Evolutionary conservation across 352 stramenopile genomes (phyloP).

Genomic region (Pythium volutum): DNA sequence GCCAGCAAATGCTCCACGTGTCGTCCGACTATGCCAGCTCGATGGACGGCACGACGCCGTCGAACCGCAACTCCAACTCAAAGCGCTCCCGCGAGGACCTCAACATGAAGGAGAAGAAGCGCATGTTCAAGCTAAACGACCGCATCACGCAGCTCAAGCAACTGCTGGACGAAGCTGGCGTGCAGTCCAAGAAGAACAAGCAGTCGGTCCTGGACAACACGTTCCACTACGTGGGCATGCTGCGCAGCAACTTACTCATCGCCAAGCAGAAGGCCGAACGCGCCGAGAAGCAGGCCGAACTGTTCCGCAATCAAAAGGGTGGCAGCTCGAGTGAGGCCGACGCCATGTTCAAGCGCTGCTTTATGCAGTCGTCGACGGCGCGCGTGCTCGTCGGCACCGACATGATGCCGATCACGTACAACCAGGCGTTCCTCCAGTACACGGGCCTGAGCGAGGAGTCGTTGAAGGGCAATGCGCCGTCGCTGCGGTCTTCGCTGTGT

Average conservation of each 20-base stretch:
- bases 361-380: slow-evolving; percentile 59
- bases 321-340: slow-evolving; percentile 26
- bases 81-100: slow-evolving; percentile 74
- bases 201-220: slow-evolving; percentile 39
- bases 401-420: slow-evolving; percentile 52
- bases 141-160: slow-evolving; percentile 52
- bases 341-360: slow-evolving; percentile 58
- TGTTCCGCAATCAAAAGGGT: slow-evolving; percentile 37
- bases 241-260: slow-evolving; percentile 33
- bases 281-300: slow-evolving; percentile 32
- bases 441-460: slow-evolving; percentile 39
- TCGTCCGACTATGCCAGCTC: slow-evolving; percentile 58
- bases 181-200: slow-evolving; percentile 43
- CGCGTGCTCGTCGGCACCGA: slow-evolving; percentile 48
- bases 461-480: slow-evolving; percentile 32
- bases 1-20: slow-evolving; percentile 60
- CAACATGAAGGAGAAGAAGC: slow-evolving; percentile 87
- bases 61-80: slow-evolving; percentile 21
- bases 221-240: slow-evolving; percentile 28
- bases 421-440: slow-evolving; percentile 52
- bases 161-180: slow-evolving; percentile 29
- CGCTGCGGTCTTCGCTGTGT: slow-evolving; percentile 43
- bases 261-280: slow-evolving; percentile 34
- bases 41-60: slow-evolving; percentile 29
- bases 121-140: slow-evolving; percentile 89